Evolutionary conservation across 108 stramenopile genomes (phyloP), one percentile per base, ranked within the genome.

Genomic region (Cyclotella atomus): DNA sequence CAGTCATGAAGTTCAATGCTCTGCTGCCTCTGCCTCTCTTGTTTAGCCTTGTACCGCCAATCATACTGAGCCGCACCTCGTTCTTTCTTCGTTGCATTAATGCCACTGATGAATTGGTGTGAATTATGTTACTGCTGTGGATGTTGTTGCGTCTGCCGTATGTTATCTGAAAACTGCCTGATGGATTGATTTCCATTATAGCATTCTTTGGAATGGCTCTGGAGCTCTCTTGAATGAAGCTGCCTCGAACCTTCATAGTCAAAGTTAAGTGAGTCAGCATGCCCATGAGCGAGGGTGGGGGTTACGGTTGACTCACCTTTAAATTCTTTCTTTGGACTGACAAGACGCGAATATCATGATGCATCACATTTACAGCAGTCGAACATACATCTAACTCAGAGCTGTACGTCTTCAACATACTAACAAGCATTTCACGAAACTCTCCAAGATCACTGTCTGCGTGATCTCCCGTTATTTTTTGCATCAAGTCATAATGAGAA

Each of bases 381-480:
- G 62, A 68, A 43, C 87, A 90, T n/a, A 91, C 75, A 56, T 87
- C 74, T 19, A 88, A 60, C 65, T 91, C 91, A 35, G 84, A 85
- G 19, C 85, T 81, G 70, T 90, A 91, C 14, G 90, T 89, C 34
- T 65, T 77, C 2, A 95, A 57, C 49, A 92, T 81, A 65, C 83
- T 85, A 54, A 79, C 84, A 25, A 92, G 71, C 88, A 92, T 87
- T 68, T 95, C 90, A 14, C 91, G 86, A 43, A 95, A 78, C 65
- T 95, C 94, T 12, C 91, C 94, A 28, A 95, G 85, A 21, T 82
- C 82, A 68, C 88, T 90, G 10, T 89, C 89, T 0, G 89, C 81
- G 75, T 89, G 87, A 68, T 92, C 94, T 15, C 77, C 84, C 23
- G 91, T 90, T 15, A 95, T 83, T 74, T 93, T 95, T 23, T 85